Conservation (phyloP, 495 filamentous ascomycete genomes). For the Penicillium longicatenatum region DNA sequence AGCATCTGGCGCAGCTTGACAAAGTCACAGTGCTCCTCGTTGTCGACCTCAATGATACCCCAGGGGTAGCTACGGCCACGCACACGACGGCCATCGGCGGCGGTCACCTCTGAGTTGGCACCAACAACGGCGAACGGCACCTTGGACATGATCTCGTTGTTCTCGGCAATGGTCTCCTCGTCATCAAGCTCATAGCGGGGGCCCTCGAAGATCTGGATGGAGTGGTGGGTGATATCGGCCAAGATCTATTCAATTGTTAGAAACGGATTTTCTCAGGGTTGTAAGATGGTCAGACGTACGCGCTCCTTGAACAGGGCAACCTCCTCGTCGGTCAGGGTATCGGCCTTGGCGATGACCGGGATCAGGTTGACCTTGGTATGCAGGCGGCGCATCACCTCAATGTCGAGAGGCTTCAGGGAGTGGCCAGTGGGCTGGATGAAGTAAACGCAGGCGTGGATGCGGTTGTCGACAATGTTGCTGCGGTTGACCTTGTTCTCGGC, state of each 20-base stretch:
- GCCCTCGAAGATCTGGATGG: slow-evolving; percentile 98
- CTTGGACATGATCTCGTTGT: slow-evolving; percentile 99
- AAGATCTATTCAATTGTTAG: slow-evolving; percentile 67
- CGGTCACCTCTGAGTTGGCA: slow-evolving; percentile 89
- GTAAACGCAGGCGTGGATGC: slow-evolving; percentile 97
- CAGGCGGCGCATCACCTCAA: slow-evolving; percentile 97
- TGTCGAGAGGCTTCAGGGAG: slow-evolving; percentile 98
- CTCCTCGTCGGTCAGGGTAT: slow-evolving; percentile 97
- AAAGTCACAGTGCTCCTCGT: slow-evolving; percentile 99
- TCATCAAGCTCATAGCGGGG: slow-evolving; percentile 98
- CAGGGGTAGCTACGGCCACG: slow-evolving; percentile 96
- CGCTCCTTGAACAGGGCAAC: slow-evolving; percentile 90
- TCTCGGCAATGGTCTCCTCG: slow-evolving; percentile 98
- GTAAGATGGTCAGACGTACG: slow-evolving; percentile 55
- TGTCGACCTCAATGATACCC: slow-evolving; percentile 99
- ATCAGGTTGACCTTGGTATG: slow-evolving; percentile 99
- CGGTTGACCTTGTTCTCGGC: slow-evolving; percentile 99
- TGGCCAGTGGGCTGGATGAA: slow-evolving; percentile 99
- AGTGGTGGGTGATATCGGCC: slow-evolving; percentile 93
- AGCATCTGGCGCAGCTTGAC: slow-evolving; percentile 99
- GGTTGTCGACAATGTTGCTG: slow-evolving; percentile 99
- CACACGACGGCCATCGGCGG: slow-evolving; percentile 90
- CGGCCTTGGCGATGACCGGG: slow-evolving; percentile 96
- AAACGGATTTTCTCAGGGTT: slow-evolving; percentile 4
- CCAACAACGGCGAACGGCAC: slow-evolving; percentile 98